Base-by-base conservation (phyloP, 345 rosid species). In the Eucalyptus pauciflora region DNA sequence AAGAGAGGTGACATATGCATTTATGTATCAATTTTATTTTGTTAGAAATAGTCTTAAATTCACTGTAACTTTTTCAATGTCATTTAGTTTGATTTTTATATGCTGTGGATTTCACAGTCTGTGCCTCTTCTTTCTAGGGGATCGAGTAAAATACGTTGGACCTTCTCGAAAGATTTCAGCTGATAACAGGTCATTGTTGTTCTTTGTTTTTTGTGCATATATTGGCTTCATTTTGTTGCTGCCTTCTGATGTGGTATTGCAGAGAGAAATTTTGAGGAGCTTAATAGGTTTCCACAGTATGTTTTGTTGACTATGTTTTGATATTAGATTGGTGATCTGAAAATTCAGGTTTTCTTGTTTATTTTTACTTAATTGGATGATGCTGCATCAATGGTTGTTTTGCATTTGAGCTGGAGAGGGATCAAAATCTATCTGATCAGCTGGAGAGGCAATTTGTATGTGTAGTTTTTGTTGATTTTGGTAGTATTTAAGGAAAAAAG, bases 71-170 rank as follows among this genome's bases (percentile, higher is more conserved):
- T 31, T 50, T 62, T 86, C 8, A 5, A 62, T n/a, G 41, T 33
- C 10, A 27, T 87, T 48, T 88, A 69, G 80, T 33, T 69, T 69
- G 41, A 33, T 58, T 33, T 37, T 76, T 51, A 3, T 49, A 33
- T 48, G 71, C 86, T 58, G 29, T 67, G 58, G 13, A 41, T 52
- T 29, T 48, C 69, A 18, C 37, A 8, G 85, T 50, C 5, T 31
- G 46, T 15, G 64, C 69, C 31, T 86, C 58, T 50, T 79, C 83
- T 71, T 88, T 89, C 80, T 91, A 97, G 99, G 99, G 91, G 99
- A 98, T 92, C 97, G 96, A 50, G 98, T 98, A 89, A 98, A 95
- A 90, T 98, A 97, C 86, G 90, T 94, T 31, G 99, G 99, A 80
- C 91, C 94, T 85, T 90, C 99, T 37, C 91, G 85, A 89, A 91